Conservation (phyloP, 495 filamentous ascomycete species). For the Penicillium atrosanguineum region DNA sequence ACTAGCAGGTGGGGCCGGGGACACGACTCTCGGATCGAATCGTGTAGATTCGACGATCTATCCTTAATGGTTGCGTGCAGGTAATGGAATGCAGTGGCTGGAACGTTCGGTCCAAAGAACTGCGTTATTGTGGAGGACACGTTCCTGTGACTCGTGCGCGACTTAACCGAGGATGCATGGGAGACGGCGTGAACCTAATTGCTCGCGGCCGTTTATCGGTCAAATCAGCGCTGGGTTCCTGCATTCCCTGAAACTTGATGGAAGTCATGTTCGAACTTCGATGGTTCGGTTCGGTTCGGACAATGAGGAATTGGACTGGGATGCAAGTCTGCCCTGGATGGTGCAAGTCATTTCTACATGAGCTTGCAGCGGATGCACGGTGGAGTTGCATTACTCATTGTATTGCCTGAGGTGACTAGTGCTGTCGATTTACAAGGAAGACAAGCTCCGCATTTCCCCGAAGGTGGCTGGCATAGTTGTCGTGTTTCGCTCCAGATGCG, state of each 20-base stretch:
- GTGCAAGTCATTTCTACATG: not conserved
- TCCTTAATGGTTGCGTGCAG: too few relatives aligned
- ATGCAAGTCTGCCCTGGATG: not conserved
- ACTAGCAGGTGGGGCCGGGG: not conserved
- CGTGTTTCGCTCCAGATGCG: too few relatives aligned
- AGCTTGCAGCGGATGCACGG: not conserved
- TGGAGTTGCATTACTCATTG: not conserved
- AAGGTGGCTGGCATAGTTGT: too few relatives aligned
- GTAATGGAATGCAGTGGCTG: too few relatives aligned
- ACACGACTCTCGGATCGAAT: not conserved
- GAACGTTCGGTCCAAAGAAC: not conserved
- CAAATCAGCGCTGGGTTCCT: not conserved
- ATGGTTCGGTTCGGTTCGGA: not conserved
- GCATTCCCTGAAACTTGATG: not conserved
- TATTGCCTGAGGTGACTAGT: not conserved
- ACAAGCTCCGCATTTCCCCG: not conserved
- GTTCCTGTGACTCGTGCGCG: not conserved
- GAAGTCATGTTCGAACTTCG: too few relatives aligned
- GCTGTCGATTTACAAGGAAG: too few relatives aligned
- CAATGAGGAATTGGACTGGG: not conserved
- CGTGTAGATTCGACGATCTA: too few relatives aligned
- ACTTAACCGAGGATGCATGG: not conserved
- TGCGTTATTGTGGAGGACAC: too few relatives aligned
- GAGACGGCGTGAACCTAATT: not conserved
- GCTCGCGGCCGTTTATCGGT: not conserved